Evolutionary conservation across 192 early-diverging fungal species (phyloP), one percentile per base, ranked within the genome.

Genomic region (Phlyctochytrium arcticum): DNA sequence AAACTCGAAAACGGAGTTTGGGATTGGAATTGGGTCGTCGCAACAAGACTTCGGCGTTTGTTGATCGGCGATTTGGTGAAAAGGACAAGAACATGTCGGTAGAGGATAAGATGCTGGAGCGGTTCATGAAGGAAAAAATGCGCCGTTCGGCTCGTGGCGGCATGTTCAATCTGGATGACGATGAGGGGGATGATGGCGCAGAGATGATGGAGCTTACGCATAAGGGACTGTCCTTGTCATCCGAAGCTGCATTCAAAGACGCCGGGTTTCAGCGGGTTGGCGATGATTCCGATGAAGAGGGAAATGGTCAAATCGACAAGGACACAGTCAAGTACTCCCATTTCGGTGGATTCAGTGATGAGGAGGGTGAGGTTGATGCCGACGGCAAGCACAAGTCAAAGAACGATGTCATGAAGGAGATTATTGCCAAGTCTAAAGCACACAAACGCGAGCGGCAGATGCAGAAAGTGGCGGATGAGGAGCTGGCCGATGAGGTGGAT

Each of bases 31-130:
- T 92, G 58, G 69, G 83, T 36, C 83, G 82, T 31, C 84, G 85
- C 36, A 79, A 84, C 59, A 88, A 86, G 47, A 75, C 79, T 21
- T 85, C 88, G 51, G 86, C 87, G 7, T 75, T 99, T 32, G 83
- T 95, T 12, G 97, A 99, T 79, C 80, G 88, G 47, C 89, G 97
- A 54, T 93, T 99, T 74, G 97, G 96, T 66, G 97, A 98, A 69
- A 85, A 87, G 60, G 82, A 96, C 67, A 82, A 88, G 12, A 83
- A 72, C 31, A 74, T 98, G 84, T 90, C 92, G 32, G 79, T 89
- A 1, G 97, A 99, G 77, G 97, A 99, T 54, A 94, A 91, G 62
- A 95, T 97, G 95, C 60, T 97, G 71, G 83, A 86, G 75, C 85
- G 97, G 67, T 98, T 98, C 70, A 90, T 96, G 35, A 75, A 78